Percentiles rank a stretch among this genome's conserved stretches.
These are phyloP conservation scores for Rhododendron simsii DNA, from an alignment of 148 eudicot species.

Conservation along the genomic window DNA sequence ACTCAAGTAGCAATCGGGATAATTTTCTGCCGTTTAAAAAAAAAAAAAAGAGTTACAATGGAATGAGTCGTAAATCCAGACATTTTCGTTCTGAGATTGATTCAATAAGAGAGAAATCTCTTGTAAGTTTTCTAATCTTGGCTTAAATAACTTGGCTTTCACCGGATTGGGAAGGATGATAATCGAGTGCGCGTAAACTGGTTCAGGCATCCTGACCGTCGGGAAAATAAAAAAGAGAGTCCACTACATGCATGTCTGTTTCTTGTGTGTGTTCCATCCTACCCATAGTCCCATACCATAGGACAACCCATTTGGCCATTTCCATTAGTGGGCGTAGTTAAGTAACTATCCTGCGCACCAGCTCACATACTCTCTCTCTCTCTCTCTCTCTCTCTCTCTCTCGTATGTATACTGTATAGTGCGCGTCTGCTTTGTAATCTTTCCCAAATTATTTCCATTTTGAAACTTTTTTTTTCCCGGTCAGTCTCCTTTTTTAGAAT, in stretches of 20 bases:
- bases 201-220: fast-evolving
- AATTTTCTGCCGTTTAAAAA: no score
- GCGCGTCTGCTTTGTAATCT: background rate
- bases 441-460: background rate
- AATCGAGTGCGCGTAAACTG: no score
- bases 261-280: background rate
- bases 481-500: no score
- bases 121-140: background rate
- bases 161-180: no score
- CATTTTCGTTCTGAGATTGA: no score
- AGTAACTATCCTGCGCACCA: background rate
- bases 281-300: background rate
- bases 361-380: background rate
- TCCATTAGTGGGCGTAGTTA: background rate
- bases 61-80: no score
- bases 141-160: no score
- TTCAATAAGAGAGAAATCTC: background rate
- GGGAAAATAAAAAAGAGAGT: background rate
- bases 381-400: background rate
- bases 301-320: background rate
- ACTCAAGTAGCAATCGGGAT: background rate
- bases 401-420: background rate
- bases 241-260: background rate
- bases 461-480: no score
- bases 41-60: no score